These are phyloP conservation scores for Phialophora verrucosa DNA, from an alignment of 2,329 filamentous ascomycete species.

Conservation along the genomic window DNA sequence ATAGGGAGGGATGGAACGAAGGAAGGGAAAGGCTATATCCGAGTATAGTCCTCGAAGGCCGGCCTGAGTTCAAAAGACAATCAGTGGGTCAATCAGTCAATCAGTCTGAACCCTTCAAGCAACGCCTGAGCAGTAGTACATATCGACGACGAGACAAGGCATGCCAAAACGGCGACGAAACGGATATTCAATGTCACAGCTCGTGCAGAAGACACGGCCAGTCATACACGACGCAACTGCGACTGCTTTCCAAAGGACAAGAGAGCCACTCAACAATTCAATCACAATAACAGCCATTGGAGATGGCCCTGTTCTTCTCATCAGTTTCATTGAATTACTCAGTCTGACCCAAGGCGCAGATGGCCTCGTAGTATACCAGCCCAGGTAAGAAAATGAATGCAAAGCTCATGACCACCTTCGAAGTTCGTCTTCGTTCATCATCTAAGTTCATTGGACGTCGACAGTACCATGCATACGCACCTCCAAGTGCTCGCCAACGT, in stretches of 20 bases:
- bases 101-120: no score
- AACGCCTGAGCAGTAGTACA: no score
- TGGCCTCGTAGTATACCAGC: neutral
- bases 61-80: no score
- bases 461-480: neutral
- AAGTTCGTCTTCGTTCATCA: neutral
- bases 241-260: neutral
- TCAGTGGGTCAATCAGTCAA: no score
- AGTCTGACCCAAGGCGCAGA: neutral
- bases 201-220: neutral
- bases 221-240: neutral
- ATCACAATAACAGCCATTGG: neutral
- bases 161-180: no score
- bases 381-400: neutral
- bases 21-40: no score
- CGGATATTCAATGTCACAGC: neutral
- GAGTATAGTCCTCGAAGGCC: no score
- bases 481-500: slow-evolving; percentile 4
- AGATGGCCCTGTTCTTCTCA: neutral
- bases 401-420: neutral
- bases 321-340: neutral
- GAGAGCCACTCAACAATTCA: neutral
- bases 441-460: neutral
- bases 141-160: no score
- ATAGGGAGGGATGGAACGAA: no score